A percentile compares a stretch with the other conserved stretches of the same genome.
Evolutionary conservation across 2,329 filamentous ascomycete genomes (phyloP).

Genomic region (Ceratocystis albifundus): DNA sequence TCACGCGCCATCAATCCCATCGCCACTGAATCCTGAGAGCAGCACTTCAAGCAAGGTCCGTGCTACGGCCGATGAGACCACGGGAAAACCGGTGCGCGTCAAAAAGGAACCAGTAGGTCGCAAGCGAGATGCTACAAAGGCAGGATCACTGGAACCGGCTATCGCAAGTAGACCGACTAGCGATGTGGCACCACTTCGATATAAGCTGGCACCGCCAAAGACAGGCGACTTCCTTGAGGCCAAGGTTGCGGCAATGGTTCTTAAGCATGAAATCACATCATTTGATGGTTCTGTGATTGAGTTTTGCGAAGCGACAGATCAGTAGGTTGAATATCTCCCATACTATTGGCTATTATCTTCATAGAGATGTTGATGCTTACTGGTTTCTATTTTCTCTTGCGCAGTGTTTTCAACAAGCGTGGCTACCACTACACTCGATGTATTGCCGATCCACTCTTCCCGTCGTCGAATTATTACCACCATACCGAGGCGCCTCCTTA

Average conservation of each 20-base stretch:
- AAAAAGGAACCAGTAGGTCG: conserved; percentile 55
- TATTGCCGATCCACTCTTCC: conserved; percentile 78
- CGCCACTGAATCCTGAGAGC: conserved; percentile 57
- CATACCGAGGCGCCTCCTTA: conserved; percentile 79
- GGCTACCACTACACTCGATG: conserved; percentile 82
- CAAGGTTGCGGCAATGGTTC: conserved; percentile 45
- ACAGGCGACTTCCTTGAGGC: conserved; percentile 49
- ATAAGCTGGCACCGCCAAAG: conserved; percentile 54
- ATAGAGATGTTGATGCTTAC: neutral
- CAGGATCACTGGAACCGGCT: conserved; percentile 38
- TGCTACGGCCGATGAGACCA: conserved; percentile 40
- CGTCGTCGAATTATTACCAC: conserved; percentile 78
- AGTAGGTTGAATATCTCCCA: conserved; percentile 36
- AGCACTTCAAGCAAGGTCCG: conserved; percentile 29
- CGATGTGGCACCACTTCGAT: conserved; percentile 45
- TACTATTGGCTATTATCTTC: too few species aligned
- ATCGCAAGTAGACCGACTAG: conserved; percentile 34
- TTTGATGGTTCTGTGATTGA: conserved; percentile 42
- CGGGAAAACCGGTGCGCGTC: conserved; percentile 35
- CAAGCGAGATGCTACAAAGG: conserved; percentile 55
- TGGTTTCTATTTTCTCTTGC: neutral
- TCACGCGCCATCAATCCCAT: conserved; percentile 59
- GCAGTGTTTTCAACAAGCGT: conserved; percentile 52
- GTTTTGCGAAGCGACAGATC: conserved; percentile 53
- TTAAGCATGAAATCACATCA: conserved; percentile 42